Percentiles rank a stretch among this genome's conserved stretches.
Conservation (phyloP, 352 stramenopile species). For the Aphanomyces stellatus region DNA sequence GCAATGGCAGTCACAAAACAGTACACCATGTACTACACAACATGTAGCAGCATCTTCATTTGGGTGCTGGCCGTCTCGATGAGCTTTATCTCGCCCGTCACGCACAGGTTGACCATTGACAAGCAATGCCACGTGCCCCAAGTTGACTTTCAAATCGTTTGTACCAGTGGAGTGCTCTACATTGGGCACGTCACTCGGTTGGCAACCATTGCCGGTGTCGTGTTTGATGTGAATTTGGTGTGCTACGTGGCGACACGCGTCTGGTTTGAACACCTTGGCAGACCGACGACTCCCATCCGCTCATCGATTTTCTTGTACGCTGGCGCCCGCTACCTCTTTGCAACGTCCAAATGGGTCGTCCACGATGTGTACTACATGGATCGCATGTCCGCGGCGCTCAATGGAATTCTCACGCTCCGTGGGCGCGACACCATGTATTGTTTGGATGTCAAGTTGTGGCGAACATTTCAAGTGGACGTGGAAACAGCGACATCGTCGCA, state of each 20-base stretch:
- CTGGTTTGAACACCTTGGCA: background rate
- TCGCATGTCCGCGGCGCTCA: background rate
- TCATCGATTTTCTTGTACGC: conserved; percentile 1
- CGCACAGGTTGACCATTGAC: background rate
- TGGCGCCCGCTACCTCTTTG: background rate
- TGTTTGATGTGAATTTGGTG: background rate
- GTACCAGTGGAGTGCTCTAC: background rate
- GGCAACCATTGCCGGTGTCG: background rate
- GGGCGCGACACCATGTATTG: no score
- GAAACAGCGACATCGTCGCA: no score
- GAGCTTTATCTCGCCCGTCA: conserved; percentile 7
- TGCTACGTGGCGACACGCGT: background rate
- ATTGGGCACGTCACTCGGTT: background rate
- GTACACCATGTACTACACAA: background rate
- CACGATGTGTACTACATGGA: background rate
- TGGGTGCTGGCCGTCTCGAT: background rate
- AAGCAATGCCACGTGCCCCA: background rate
- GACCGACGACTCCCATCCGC: background rate
- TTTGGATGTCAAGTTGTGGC: no score
- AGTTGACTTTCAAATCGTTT: background rate
- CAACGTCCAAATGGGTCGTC: background rate
- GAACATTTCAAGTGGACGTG: no score
- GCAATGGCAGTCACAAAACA: background rate
- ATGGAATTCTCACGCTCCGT: no score
- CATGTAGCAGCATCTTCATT: background rate